A percentile compares a stretch with the other conserved stretches of the same genome.
These are phyloP conservation scores for cucumber (Cucumis sativus) DNA, from an alignment of 306 rosid genomes.

Conservation along the genomic window Cucumber_9930_V3 NC_026660.2:22824001-22824500, in stretches of 20 bases:
- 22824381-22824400: constrained; percentile 37
- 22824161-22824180: constrained; percentile 56
- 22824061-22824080: no score
- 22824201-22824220: constrained; percentile 68
- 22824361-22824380: constrained; percentile 31
- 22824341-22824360: constrained; percentile 72
- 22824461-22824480: constrained; percentile 82
- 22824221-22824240: constrained; percentile 57
- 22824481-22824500: constrained; percentile 33
- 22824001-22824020: background rate
- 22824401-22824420: constrained; percentile 66
- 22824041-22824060: background rate
- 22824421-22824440: constrained; percentile 42
- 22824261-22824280: constrained; percentile 66
- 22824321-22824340: constrained; percentile 74
- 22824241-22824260: constrained; percentile 60
- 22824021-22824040: background rate
- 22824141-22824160: background rate
- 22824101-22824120: background rate
- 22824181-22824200: constrained; percentile 67
- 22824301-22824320: constrained; percentile 47
- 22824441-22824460: constrained; percentile 65
- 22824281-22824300: constrained; percentile 53
- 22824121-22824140: no score
- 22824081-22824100: no score